These are phyloP conservation scores for Suillus ampliporus DNA, from an alignment of 768 basidiomycete genomes.

Conservation along the genomic window DNA sequence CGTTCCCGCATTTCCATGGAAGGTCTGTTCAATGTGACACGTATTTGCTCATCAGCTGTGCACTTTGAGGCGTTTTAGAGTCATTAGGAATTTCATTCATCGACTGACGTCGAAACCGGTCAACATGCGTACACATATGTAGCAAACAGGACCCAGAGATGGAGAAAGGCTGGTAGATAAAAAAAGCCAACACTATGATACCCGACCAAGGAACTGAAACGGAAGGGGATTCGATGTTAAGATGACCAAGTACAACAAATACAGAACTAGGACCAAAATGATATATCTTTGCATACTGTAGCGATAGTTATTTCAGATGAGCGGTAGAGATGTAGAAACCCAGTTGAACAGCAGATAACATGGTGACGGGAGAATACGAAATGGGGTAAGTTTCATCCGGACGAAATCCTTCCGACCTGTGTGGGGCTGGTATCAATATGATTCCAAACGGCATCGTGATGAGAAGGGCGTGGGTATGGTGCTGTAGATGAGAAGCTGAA, in stretches of 20 bases:
- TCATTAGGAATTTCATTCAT: not conserved
- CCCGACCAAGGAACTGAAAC: not conserved
- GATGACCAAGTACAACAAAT: constrained; percentile 2
- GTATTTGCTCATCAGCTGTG: not conserved
- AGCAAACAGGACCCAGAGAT: constrained; percentile 2
- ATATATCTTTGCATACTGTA: constrained; percentile 11
- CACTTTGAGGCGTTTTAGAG: no score
- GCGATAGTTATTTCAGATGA: constrained; percentile 6
- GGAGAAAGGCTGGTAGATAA: not conserved
- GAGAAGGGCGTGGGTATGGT: not conserved
- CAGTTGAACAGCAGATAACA: constrained; percentile 6
- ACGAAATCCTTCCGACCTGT: constrained; percentile 2
- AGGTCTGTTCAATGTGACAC: not conserved
- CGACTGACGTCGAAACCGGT: not conserved
- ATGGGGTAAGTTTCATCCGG: not conserved
- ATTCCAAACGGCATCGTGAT: constrained; percentile 9
- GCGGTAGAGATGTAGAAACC: constrained; percentile 9
- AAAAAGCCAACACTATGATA: not conserved
- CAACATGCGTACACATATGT: not conserved
- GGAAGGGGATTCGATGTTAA: not conserved
- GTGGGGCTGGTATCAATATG: constrained; percentile 8
- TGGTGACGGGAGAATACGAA: not conserved
- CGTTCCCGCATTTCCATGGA: not conserved
- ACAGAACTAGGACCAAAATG: constrained; percentile 12
- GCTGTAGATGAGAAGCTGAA: not conserved